These are phyloP conservation scores for Colletotrichum tropicicola DNA, from an alignment of 2,329 filamentous ascomycete genomes.

Conservation along the genomic window DNA sequence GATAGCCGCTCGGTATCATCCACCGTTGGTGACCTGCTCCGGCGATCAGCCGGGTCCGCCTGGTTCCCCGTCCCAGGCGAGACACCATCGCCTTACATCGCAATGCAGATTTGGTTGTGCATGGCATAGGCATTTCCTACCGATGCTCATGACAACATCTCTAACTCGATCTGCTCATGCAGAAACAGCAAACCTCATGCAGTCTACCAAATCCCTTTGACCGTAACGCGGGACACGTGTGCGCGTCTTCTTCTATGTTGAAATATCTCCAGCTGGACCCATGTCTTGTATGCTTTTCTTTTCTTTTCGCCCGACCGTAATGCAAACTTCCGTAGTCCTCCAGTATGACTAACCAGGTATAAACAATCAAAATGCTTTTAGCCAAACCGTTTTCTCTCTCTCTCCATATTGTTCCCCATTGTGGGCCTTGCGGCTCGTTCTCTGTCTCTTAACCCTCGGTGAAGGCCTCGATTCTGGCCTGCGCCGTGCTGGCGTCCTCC, in stretches of 20 bases:
- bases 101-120: neutral
- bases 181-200: neutral
- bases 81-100: neutral
- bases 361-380: slow-evolving; percentile 8
- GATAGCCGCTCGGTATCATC: too few relatives aligned
- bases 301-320: slow-evolving; percentile 4
- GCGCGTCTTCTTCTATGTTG: slow-evolving; percentile 6
- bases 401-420: neutral
- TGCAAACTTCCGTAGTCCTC: slow-evolving; percentile 9
- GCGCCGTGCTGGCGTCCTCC: slow-evolving; percentile 33
- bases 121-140: neutral
- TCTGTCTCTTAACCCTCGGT: slow-evolving; percentile 42
- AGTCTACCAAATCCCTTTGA: neutral
- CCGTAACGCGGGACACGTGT: neutral
- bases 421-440: neutral
- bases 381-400: neutral
- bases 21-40: neutral
- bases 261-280: slow-evolving; percentile 13
- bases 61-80: neutral
- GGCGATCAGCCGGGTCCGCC: neutral
- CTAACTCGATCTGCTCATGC: neutral
- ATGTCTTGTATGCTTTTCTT: slow-evolving; percentile 21
- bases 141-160: neutral
- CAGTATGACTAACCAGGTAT: slow-evolving; percentile 13
- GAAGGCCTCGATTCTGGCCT: slow-evolving; percentile 53